Conservation (phyloP, 768 basidiomycete genomes). For the Hygrophorus pudorinus region DNA sequence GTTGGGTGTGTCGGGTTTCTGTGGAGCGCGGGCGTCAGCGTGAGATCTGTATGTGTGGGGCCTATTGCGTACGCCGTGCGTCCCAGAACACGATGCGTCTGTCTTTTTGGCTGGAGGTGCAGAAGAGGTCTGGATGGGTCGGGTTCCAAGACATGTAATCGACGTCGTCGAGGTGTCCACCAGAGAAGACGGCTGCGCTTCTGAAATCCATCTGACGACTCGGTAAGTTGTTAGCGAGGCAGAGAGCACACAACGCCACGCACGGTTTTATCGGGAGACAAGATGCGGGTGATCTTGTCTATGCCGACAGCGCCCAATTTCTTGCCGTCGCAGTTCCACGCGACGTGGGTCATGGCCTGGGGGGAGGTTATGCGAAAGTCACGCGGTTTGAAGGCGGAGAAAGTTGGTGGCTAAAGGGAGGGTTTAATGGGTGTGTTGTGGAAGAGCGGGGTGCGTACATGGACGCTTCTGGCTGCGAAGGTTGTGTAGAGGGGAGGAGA, state of each 20-base stretch:
- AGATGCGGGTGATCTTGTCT: conserved; percentile 69
- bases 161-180: conserved; percentile 71
- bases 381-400: conserved; percentile 72
- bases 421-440: too few species aligned
- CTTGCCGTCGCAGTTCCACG: conserved; percentile 80
- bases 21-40: too few species aligned
- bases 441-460: conserved; percentile 60
- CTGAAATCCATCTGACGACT: conserved; percentile 65
- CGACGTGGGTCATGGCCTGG: conserved; percentile 65
- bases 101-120: conserved; percentile 70
- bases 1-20: conserved; percentile 68
- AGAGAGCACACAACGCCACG: conserved; percentile 15
- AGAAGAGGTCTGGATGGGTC: conserved; percentile 75
- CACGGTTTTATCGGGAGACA: conserved; percentile 72
- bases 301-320: conserved; percentile 75
- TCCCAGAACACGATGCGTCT: conserved; percentile 76
- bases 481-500: conserved; percentile 68
- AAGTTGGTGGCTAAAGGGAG: conserved; percentile 53
- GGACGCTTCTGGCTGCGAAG: conserved; percentile 59
- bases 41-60: too few species aligned
- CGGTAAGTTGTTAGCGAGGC: background rate
- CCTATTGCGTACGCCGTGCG: conserved; percentile 56
- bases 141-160: conserved; percentile 82
- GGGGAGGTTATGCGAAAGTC: conserved; percentile 57
- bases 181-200: conserved; percentile 52